Evolutionary conservation across 331 rosid species (phyloP).

Genomic region (Arachis monticola): DNA sequence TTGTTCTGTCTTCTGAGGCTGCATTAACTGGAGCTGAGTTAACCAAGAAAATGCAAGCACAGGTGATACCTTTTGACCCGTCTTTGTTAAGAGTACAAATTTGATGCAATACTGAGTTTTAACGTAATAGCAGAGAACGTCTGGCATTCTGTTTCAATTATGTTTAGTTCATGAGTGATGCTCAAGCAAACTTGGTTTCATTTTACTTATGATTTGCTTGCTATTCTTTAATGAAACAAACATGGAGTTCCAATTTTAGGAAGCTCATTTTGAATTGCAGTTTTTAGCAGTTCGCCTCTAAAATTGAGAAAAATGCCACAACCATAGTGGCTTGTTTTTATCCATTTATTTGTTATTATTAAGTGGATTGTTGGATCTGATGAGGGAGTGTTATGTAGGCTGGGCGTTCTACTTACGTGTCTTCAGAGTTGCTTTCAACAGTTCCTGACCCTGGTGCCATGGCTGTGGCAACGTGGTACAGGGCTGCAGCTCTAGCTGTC

Average conservation of each 20-base stretch:
- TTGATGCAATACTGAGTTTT: background rate
- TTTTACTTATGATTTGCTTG: background rate
- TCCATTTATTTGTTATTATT: background rate
- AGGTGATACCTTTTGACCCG: conserved; percentile 50
- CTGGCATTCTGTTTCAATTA: background rate
- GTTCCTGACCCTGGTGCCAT: conserved; percentile 98
- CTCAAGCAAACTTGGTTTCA: conserved; percentile 10
- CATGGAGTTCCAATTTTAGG: conserved; percentile 14
- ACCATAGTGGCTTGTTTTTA: background rate
- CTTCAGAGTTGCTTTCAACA: conserved; percentile 65
- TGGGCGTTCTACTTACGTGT: conserved; percentile 78
- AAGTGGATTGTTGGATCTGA: conserved; percentile 36
- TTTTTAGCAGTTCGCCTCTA: background rate
- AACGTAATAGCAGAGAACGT: background rate
- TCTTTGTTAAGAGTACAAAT: conserved; percentile 24
- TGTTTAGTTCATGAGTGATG: conserved; percentile 22
- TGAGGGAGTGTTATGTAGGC: conserved; percentile 59
- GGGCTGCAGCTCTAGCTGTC: conserved; percentile 79
- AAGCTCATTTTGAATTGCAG: background rate
- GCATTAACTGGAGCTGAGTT: conserved; percentile 87
- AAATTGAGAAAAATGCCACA: background rate
- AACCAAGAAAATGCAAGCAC: conserved; percentile 84
- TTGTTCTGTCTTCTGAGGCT: conserved; percentile 80
- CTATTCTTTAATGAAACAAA: background rate
- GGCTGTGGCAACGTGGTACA: conserved; percentile 93